A percentile compares a stretch with the other conserved stretches of the same genome.
Conservation (phyloP, 768 basidiomycete genomes). For the Suillus cothurnatus region DNA sequence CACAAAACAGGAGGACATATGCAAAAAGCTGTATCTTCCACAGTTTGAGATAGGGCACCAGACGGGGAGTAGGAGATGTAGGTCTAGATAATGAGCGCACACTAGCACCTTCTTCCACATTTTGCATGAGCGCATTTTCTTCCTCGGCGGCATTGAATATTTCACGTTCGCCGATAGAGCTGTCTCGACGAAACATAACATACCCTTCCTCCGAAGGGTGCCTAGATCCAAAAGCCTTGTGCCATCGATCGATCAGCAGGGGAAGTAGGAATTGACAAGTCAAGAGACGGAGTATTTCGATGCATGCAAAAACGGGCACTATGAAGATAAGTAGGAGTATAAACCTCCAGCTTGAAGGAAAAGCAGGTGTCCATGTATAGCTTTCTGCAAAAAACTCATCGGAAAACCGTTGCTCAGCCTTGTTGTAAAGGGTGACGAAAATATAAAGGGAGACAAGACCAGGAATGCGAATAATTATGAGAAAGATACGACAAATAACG, state of each 20-base stretch:
- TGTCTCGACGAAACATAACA: not conserved
- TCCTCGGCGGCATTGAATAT: not conserved
- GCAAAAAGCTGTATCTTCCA: slow-evolving; percentile 5
- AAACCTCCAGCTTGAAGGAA: slow-evolving; percentile 10
- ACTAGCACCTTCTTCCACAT: not conserved
- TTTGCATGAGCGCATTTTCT: not conserved
- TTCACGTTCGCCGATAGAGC: not conserved
- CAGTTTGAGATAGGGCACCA: not conserved
- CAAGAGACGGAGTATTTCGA: slow-evolving; percentile 12
- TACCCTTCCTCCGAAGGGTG: slow-evolving; percentile 4
- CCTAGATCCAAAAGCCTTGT: not conserved
- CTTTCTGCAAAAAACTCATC: slow-evolving; percentile 1
- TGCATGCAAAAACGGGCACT: slow-evolving; percentile 4
- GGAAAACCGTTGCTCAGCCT: slow-evolving; percentile 1
- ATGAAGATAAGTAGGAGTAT: slow-evolving; percentile 6
- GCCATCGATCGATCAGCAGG: not conserved
- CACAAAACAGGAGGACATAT: not conserved
- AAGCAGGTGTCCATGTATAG: slow-evolving; percentile 9
- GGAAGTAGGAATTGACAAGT: not conserved
- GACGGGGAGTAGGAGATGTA: not conserved
- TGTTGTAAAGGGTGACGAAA: not conserved
- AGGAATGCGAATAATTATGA: slow-evolving; percentile 6
- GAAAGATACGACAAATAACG: not conserved
- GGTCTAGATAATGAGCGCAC: slow-evolving; percentile 7
- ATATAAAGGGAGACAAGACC: slow-evolving; percentile 7